Percentiles rank a stretch among this genome's conserved stretches.
phyloP scores from a whole-genome alignment of 305 asterid genomes.

The Fraxinus greggii region DNA sequence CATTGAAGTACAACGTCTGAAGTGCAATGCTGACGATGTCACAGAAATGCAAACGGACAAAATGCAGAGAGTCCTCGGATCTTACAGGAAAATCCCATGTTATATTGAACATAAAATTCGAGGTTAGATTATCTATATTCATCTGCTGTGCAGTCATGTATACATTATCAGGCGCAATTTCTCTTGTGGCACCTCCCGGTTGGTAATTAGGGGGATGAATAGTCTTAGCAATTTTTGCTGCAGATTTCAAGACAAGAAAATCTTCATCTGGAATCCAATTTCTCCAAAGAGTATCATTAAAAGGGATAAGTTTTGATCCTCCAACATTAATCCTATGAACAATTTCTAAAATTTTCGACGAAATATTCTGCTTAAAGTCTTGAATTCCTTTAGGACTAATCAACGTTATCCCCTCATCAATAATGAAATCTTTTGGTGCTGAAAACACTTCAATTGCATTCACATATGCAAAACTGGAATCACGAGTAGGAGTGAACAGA shows the following conservation, averaged over 20 bases:
- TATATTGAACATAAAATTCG: constrained; percentile 52
- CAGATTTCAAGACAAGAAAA: constrained; percentile 66
- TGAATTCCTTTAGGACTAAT: constrained; percentile 47
- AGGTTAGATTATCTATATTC: constrained; percentile 50
- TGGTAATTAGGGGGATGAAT: constrained; percentile 61
- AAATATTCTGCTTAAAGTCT: constrained; percentile 64
- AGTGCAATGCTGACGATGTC: constrained; percentile 73
- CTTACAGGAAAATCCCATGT: constrained; percentile 77
- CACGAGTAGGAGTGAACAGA: constrained; percentile 44
- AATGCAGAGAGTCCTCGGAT: constrained; percentile 31
- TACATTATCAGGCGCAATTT: constrained; percentile 80
- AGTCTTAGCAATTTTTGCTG: constrained; percentile 58
- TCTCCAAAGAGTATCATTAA: constrained; percentile 91
- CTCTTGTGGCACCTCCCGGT: constrained; percentile 73
- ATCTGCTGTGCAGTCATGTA: constrained; percentile 86
- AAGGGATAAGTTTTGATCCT: constrained; percentile 67
- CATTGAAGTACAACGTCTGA: constrained; percentile 61
- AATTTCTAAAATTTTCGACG: constrained; percentile 61
- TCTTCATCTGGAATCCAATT: constrained; percentile 82
- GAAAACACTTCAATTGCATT: constrained; percentile 86
- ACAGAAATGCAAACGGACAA: constrained; percentile 82
- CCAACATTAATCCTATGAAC: constrained; percentile 90
- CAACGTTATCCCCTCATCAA: constrained; percentile 49
- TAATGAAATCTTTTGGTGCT: constrained; percentile 61
- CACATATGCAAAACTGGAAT: constrained; percentile 54